A percentile compares a stretch with the other conserved stretches of the same genome.
phyloP scores from a whole-genome alignment of 2,329 filamentous ascomycete genomes.

The Penicillium occitanis region DNA sequence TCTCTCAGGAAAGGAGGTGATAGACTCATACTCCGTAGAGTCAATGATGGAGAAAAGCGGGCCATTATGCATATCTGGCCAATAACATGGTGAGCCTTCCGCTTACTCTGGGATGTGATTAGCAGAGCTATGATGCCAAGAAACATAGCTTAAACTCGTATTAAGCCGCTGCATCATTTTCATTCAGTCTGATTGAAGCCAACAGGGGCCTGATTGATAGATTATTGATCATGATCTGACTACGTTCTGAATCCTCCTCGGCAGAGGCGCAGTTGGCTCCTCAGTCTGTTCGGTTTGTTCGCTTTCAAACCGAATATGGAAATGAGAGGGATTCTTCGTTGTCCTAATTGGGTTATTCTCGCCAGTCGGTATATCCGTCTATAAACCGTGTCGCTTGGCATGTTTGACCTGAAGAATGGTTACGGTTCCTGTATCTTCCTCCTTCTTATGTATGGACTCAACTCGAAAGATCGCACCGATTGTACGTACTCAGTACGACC shows the following conservation, averaged over 20 bases:
- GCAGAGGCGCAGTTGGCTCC: neutral
- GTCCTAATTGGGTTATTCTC: neutral
- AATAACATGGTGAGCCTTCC: neutral
- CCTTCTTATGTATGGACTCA: neutral
- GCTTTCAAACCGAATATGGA: neutral
- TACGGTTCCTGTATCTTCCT: neutral
- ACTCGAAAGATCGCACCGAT: neutral
- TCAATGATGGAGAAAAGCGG: neutral
- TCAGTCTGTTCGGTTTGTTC: neutral
- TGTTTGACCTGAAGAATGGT: too few relatives aligned
- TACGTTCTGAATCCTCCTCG: neutral
- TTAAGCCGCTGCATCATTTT: conserved; percentile 7
- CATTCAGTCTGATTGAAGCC: neutral
- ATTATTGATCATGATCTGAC: neutral
- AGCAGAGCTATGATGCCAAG: neutral
- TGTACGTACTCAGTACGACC: neutral
- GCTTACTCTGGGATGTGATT: neutral
- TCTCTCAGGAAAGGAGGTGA: neutral
- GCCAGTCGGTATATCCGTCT: neutral
- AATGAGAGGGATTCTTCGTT: neutral
- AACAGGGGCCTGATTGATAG: neutral
- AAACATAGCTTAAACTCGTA: neutral
- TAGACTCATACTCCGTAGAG: neutral
- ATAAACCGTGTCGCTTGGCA: too few relatives aligned
- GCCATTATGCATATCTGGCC: neutral